Percentiles rank a stretch among this genome's conserved stretches.
Evolutionary conservation across 495 filamentous ascomycete genomes (phyloP).

Genomic region (Friedmanniomyces simplex): DNA sequence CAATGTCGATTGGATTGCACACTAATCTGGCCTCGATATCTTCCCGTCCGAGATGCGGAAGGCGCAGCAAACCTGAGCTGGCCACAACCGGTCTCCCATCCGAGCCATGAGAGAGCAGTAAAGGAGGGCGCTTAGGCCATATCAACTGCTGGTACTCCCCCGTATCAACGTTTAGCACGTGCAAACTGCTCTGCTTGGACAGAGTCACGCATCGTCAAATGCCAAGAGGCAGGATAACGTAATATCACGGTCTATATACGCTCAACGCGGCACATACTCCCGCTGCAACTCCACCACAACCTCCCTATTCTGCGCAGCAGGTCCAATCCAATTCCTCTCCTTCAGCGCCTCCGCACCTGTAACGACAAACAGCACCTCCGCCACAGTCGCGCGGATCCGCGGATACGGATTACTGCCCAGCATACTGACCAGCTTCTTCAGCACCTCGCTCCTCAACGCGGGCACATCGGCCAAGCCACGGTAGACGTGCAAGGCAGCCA

Average conservation of each 20-base stretch:
- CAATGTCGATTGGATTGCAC: too few species aligned
- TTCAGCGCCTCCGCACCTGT: constrained; percentile 10
- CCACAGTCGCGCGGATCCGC: constrained; percentile 12
- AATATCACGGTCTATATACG: too few species aligned
- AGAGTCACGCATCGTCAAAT: neutral
- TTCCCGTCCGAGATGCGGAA: too few species aligned
- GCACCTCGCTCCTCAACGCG: constrained; percentile 33
- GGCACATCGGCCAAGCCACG: constrained; percentile 45
- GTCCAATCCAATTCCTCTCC: neutral
- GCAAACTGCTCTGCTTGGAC: too few species aligned
- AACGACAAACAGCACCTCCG: constrained; percentile 12
- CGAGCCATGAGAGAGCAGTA: too few species aligned
- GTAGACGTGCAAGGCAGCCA: constrained; percentile 70
- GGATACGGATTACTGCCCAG: constrained; percentile 23
- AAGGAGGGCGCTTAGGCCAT: too few species aligned
- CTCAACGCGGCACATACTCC: neutral
- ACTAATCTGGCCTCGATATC: too few species aligned
- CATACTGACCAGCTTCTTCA: constrained; percentile 24
- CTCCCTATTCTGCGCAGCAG: neutral
- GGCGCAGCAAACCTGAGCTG: too few species aligned
- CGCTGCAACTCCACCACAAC: neutral
- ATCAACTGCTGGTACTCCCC: too few species aligned
- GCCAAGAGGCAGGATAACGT: too few species aligned
- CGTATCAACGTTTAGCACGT: too few species aligned
- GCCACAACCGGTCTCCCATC: too few species aligned